phyloP scores from a whole-genome alignment of 495 filamentous ascomycete species.

The Aspergillus kassunensis region DNA sequence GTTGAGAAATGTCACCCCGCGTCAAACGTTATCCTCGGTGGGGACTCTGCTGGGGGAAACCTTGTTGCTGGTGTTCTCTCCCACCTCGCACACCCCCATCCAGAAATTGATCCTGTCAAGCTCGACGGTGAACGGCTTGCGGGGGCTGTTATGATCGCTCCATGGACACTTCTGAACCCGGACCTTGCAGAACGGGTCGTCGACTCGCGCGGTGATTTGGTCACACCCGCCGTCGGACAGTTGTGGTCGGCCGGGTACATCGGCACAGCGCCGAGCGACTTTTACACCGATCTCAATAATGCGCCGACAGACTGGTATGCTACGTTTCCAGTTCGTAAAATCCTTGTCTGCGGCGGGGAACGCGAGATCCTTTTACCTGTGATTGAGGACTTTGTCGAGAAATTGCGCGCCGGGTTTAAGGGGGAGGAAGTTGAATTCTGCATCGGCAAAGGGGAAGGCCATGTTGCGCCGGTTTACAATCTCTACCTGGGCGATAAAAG shows the following conservation, averaged over 20 bases:
- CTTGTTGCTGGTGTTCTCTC: constrained; percentile 53
- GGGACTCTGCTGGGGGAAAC: constrained; percentile 66
- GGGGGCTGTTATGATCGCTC: constrained; percentile 52
- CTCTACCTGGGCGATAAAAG: constrained; percentile 31
- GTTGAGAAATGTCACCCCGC: constrained; percentile 37
- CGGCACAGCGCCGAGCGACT: constrained; percentile 40
- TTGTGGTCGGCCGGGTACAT: constrained; percentile 51
- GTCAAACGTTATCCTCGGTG: constrained; percentile 48
- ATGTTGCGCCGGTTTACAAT: constrained; percentile 44
- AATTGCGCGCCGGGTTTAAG: constrained; percentile 30
- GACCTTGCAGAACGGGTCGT: constrained; percentile 34
- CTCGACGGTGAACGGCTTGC: constrained; percentile 26
- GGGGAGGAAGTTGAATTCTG: constrained; percentile 31
- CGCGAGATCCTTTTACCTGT: constrained; percentile 58
- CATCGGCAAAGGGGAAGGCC: constrained; percentile 36
- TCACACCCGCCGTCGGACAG: constrained; percentile 35
- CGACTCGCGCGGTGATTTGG: constrained; percentile 51
- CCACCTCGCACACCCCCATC: constrained; percentile 59
- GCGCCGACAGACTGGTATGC: constrained; percentile 54
- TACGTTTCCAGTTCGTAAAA: constrained; percentile 38
- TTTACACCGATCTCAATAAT: constrained; percentile 50
- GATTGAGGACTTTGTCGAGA: constrained; percentile 48
- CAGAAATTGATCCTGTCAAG: constrained; percentile 34
- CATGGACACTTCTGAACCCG: constrained; percentile 52
- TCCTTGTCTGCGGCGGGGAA: constrained; percentile 53